Evolutionary conservation across 2,329 filamentous ascomycete species (phyloP), one percentile per base, ranked within the genome.

Genomic region (Chaetomium strumarium): DNA sequence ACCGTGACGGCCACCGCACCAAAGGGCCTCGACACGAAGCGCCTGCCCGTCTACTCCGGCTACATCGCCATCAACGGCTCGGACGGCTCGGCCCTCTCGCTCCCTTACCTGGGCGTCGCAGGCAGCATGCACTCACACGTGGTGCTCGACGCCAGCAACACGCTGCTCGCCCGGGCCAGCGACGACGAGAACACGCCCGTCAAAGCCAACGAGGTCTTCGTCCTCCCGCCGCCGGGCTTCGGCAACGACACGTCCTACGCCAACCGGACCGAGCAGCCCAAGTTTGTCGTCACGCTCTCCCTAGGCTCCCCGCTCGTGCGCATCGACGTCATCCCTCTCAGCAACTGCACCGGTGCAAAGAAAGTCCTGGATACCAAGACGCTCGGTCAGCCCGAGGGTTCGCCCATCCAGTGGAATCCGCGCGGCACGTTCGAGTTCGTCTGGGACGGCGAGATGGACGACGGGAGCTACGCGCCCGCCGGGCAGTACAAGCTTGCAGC

Each of bases 401-500:
- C 72, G 45, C 78, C 78, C 0, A 37, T 64, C 5, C 40, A 48
- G 43, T 71, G 60, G 52, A 62, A 65, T 34, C 58, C 70, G 17
- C 69, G 72, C 16, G 68, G 69, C 36, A 62, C 31, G 5, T 55
- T 6, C 54, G 62, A 52, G 49, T 58, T 5, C 6, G 47, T 52
- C 0, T 82, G 75, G 70, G 71, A 75, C 46, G 79, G 79, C 12
- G 65, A 67, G 48, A 64, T 81, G 5, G 66, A 67, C 0, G 70
- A 74, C 10, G 77, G 76, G 13, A 67, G 60, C 1, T 78, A 75
- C 54, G 77, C 71, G 1, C 72, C 76, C 0, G 67, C 70, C 0
- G 79, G 78, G 11, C 60, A 62, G 29, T 81, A 82, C 64, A 75
- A 72, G 63, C 67, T 81, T 46, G 67, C 68, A 1, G 67, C 79